Percentiles rank a stretch among this genome's conserved stretches.
Conservation (phyloP, 768 basidiomycete species). For the Lactarius akahatsu region DNA sequence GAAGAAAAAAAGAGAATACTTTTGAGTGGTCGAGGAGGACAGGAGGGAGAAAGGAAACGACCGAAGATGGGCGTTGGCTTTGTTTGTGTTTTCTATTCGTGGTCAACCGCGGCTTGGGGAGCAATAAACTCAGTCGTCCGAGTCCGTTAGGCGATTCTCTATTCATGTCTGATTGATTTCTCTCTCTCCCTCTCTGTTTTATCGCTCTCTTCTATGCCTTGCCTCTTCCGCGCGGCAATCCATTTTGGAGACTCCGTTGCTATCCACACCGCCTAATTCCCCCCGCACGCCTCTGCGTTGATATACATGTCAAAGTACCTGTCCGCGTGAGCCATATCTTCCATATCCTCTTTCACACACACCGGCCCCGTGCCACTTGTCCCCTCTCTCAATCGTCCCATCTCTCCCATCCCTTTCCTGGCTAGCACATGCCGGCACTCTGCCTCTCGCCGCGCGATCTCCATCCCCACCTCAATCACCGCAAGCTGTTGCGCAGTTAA, state of each 20-base stretch:
- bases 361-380: neutral
- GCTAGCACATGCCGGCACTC: neutral
- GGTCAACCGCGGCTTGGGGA: slow-evolving; percentile 53
- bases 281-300: slow-evolving; percentile 37
- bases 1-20: slow-evolving; percentile 30
- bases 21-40: slow-evolving; percentile 49
- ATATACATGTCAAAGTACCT: slow-evolving; percentile 47
- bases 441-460: slow-evolving; percentile 14
- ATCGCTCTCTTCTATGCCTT: neutral
- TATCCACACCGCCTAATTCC: slow-evolving; percentile 15
- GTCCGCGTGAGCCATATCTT: slow-evolving; percentile 28
- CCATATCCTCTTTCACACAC: slow-evolving; percentile 21
- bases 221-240: slow-evolving; percentile 19
- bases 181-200: slow-evolving; percentile 16
- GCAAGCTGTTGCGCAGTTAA: slow-evolving; percentile 12
- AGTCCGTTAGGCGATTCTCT: slow-evolving; percentile 2
- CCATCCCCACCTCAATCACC: slow-evolving; percentile 17
- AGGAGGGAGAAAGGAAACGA: slow-evolving; percentile 47
- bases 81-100: slow-evolving; percentile 37
- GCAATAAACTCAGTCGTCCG: slow-evolving; percentile 37
- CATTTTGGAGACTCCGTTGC: slow-evolving; percentile 6
- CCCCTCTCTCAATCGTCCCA: neutral
- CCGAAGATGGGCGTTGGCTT: slow-evolving; percentile 33
- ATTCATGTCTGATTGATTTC: neutral
- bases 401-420: slow-evolving; percentile 3